phyloP scores from a whole-genome alignment of 2,329 filamentous ascomycete species.

The Cladosporium sp. region DNA sequence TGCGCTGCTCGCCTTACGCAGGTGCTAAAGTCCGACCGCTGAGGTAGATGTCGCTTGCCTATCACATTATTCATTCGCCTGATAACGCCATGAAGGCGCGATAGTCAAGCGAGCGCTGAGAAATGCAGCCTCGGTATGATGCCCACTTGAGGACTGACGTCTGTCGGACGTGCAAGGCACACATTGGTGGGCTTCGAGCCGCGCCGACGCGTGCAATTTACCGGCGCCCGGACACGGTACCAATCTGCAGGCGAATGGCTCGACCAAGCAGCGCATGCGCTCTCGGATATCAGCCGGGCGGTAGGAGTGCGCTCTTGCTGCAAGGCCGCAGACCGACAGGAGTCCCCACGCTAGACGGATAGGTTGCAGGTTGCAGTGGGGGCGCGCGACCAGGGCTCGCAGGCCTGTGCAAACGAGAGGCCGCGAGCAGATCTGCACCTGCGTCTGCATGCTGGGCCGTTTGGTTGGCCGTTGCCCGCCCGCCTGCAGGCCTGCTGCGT shows the following conservation, averaged over 20 bases:
- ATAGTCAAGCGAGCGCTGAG: neutral
- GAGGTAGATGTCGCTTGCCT: neutral
- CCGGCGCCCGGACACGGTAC: neutral
- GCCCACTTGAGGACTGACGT: neutral
- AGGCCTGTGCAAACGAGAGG: no score
- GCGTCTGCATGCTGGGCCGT: neutral
- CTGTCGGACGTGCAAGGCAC: neutral
- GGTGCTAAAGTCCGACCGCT: neutral
- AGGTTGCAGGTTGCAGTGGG: no score
- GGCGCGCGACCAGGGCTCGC: no score
- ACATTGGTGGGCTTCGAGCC: conserved; percentile 2
- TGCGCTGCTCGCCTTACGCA: neutral
- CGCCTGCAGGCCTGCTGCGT: neutral
- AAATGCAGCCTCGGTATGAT: neutral
- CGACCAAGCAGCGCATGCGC: no score
- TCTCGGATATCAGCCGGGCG: no score
- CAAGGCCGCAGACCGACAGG: no score
- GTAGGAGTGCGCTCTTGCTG: no score
- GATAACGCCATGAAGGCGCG: conserved; percentile 1
- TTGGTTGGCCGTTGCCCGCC: neutral
- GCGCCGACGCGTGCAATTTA: conserved; percentile 1
- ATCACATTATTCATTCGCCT: neutral
- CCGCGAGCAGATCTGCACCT: neutral
- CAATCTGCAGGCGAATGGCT: neutral
- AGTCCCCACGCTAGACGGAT: no score